Evolutionary conservation across 2,329 filamentous ascomycete species (phyloP).

Genomic region (Fusarium succisae): DNA sequence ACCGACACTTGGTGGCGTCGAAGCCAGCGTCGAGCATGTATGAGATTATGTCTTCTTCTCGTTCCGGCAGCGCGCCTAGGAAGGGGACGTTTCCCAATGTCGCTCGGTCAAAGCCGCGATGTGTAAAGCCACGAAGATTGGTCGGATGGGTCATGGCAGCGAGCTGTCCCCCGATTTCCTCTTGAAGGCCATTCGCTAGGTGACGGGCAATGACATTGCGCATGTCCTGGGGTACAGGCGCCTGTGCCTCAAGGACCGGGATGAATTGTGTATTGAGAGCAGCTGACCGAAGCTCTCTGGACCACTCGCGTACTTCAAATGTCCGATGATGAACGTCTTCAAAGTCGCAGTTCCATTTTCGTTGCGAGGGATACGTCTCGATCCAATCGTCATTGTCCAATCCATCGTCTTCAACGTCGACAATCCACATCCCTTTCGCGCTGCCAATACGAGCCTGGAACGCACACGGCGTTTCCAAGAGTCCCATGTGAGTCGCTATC

Average conservation of each 20-base stretch:
- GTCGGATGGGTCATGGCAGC: slow-evolving; percentile 60
- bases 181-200: slow-evolving; percentile 59
- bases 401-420: slow-evolving; percentile 59
- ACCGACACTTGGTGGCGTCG: slow-evolving; percentile 56
- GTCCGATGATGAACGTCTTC: slow-evolving; percentile 63
- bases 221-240: slow-evolving; percentile 57
- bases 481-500: slow-evolving; percentile 61
- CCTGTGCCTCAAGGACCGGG: slow-evolving; percentile 70
- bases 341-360: slow-evolving; percentile 70
- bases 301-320: slow-evolving; percentile 67
- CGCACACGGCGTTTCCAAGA: slow-evolving; percentile 66
- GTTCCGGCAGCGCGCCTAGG: slow-evolving; percentile 60
- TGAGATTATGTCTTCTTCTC: slow-evolving; percentile 61
- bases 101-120: slow-evolving; percentile 54
- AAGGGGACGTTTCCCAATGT: slow-evolving; percentile 53
- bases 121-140: slow-evolving; percentile 64
- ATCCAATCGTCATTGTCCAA: slow-evolving; percentile 67
- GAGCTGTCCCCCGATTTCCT: slow-evolving; percentile 62
- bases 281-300: slow-evolving; percentile 52
- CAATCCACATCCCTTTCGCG: slow-evolving; percentile 80
- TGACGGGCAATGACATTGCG: slow-evolving; percentile 58
- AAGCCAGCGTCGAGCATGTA: slow-evolving; percentile 71
- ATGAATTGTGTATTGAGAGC: slow-evolving; percentile 75
- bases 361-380: slow-evolving; percentile 71
- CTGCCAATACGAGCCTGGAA: slow-evolving; percentile 77